phyloP scores from a whole-genome alignment of 495 filamentous ascomycete species.

The Poronia punctata region DNA sequence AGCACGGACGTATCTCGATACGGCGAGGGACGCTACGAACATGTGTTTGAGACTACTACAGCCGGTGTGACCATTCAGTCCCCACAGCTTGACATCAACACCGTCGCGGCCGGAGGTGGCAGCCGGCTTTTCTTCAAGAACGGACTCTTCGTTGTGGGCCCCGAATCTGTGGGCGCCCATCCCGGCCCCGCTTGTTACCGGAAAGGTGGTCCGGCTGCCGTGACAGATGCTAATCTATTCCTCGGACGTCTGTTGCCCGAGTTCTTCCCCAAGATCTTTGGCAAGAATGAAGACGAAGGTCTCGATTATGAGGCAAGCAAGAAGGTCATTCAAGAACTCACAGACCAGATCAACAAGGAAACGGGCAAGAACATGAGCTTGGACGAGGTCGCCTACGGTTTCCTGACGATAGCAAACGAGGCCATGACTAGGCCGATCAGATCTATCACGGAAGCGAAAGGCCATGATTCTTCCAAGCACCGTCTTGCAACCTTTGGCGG shows the following conservation, averaged over 20 bases:
- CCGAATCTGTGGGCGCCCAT: constrained; percentile 88
- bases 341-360: constrained; percentile 67
- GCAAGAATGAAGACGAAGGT: constrained; percentile 80
- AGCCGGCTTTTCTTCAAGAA: constrained; percentile 86
- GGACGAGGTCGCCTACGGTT: constrained; percentile 87
- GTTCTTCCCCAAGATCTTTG: constrained; percentile 97
- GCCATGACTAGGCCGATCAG: constrained; percentile 92
- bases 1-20: constrained; percentile 93
- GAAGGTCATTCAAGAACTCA: constrained; percentile 68
- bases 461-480: constrained; percentile 86
- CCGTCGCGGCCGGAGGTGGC: constrained; percentile 89
- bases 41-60: constrained; percentile 96
- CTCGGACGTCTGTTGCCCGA: constrained; percentile 77
- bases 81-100: constrained; percentile 96
- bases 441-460: constrained; percentile 87
- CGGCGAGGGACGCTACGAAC: constrained; percentile 82
- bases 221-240: constrained; percentile 91
- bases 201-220: constrained; percentile 86
- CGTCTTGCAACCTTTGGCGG: constrained; percentile 88
- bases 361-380: constrained; percentile 63
- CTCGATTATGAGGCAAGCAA: constrained; percentile 73
- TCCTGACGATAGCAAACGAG: constrained; percentile 91
- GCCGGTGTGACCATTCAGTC: constrained; percentile 93
- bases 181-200: constrained; percentile 92
- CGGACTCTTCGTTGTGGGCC: constrained; percentile 92